phyloP scores from a whole-genome alignment of 352 stramenopile genomes.

The Phytophthora podocarpi region DNA sequence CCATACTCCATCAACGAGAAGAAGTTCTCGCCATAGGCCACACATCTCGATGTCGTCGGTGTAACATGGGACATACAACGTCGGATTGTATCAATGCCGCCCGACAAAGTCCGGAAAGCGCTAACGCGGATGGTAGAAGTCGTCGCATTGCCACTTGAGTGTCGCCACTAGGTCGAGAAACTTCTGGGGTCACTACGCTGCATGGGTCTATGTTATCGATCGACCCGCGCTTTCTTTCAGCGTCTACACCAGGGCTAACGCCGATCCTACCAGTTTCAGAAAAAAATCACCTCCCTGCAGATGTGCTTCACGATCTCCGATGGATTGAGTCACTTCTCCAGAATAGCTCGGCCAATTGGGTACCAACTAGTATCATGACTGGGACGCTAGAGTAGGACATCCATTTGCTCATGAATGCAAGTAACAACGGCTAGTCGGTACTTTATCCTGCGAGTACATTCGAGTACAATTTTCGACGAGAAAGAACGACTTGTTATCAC shows the following conservation, averaged over 20 bases:
- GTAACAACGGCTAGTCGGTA: not conserved
- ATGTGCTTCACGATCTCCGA: not conserved
- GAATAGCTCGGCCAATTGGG: not conserved
- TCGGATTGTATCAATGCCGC: constrained; percentile 12
- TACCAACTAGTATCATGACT: constrained; percentile 2
- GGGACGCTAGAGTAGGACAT: not conserved
- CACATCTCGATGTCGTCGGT: constrained; percentile 8
- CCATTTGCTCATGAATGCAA: constrained; percentile 14
- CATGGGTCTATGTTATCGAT: constrained; percentile 20
- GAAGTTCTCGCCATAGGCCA: constrained; percentile 25
- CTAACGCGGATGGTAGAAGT: not conserved
- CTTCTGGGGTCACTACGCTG: constrained; percentile 32
- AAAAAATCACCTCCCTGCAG: not conserved
- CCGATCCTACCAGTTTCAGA: not conserved
- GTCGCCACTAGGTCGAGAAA: constrained; percentile 8
- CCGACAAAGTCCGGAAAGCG: constrained; percentile 22
- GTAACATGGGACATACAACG: constrained; percentile 4
- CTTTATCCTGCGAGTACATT: constrained; percentile 17
- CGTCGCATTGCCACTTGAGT: not conserved
- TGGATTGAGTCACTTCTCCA: constrained; percentile 10
- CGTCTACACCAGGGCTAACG: constrained; percentile 4
- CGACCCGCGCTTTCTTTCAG: constrained; percentile 19
- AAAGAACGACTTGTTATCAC: not conserved
- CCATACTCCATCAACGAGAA: constrained; percentile 33
- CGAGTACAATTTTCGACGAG: constrained; percentile 4